Evolutionary conservation across 2,329 filamentous ascomycete genomes (phyloP).

Genomic region (Talaromyces sp.): DNA sequence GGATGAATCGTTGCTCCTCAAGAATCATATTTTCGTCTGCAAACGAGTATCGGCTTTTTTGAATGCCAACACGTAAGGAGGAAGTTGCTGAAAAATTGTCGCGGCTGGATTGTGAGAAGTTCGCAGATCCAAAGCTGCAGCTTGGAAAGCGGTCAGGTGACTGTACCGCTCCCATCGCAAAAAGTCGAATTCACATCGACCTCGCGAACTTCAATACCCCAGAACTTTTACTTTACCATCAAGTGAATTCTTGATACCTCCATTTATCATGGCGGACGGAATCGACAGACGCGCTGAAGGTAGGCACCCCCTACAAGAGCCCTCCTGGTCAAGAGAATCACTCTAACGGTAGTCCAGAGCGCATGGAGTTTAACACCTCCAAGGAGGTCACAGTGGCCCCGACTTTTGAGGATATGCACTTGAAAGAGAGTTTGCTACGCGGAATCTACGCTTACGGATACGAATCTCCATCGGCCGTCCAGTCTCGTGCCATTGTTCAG

Average conservation of each 20-base stretch:
- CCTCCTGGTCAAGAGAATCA: slow-evolving; percentile 8
- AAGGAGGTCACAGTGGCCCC: slow-evolving; percentile 94
- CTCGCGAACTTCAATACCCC: neutral
- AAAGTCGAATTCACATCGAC: slow-evolving; percentile 20
- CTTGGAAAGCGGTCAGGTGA: slow-evolving; percentile 25
- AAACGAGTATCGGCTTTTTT: neutral
- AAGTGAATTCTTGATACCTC: slow-evolving; percentile 9
- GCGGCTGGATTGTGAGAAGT: slow-evolving; percentile 9
- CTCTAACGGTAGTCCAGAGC: slow-evolving; percentile 58
- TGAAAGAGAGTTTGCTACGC: slow-evolving; percentile 96
- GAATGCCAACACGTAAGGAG: neutral
- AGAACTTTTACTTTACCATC: slow-evolving; percentile 1
- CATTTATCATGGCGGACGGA: slow-evolving; percentile 78
- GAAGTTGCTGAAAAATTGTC: neutral
- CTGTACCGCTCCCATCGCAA: slow-evolving; percentile 23
- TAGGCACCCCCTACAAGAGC: slow-evolving; percentile 24
- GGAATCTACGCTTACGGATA: slow-evolving; percentile 99
- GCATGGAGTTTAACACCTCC: slow-evolving; percentile 97
- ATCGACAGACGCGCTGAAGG: slow-evolving; percentile 88
- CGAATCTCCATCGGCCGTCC: slow-evolving; percentile 95
- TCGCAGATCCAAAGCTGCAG: slow-evolving; percentile 22
- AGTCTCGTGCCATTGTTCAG: slow-evolving; percentile 97
- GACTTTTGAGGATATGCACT: slow-evolving; percentile 92
- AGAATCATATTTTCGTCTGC: slow-evolving; percentile 65
- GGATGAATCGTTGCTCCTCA: slow-evolving; percentile 90